Base-by-base conservation (phyloP, 345 rosid species). In the Eucalyptus curtisii region DNA sequence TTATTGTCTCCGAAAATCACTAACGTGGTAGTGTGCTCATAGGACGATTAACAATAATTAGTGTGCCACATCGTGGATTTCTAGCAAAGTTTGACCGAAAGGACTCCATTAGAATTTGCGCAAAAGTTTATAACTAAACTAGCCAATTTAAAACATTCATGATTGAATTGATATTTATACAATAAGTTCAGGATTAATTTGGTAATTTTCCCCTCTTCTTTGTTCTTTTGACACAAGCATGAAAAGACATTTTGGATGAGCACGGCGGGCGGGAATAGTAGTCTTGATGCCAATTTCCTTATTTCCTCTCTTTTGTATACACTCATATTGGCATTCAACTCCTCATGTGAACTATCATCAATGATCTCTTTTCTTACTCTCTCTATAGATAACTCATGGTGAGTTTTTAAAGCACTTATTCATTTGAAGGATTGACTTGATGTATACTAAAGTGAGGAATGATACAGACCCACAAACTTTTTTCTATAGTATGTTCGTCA, bases 11-110 rank as follows among this genome's bases (percentile, higher is more conserved):
- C 0, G 3, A n/a, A 30, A 64, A 64, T 12, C 16, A 55, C 33
- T 61, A 5, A 61, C 0, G 0, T 1, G 14, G 7, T 1, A 1
- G 3, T n/a, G 33, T 64, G 37, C 5, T 31, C 2, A 2, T n/a
- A 64, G 8, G 37, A 55, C 2, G 1, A 24, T 55, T 20, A 9
- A 24, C 30, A 4, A 55, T 55, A 24, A 55, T 20, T 55, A 55
- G 0, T 22, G 25, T 24, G 61, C 13, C 30, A 55, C 30, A 55
- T 2, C 0, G 3, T 55, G 30, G 27, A 22, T 55, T 55, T 8
- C 27, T 55, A 22, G 13, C 61, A 55, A 55, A 55, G 27, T 8
- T 55, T 55, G 61, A 55, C 3, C 3, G 2, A 9, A 66, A 31
- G 79, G 40, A 15, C 40, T 16, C 3, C 1, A 66, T 4, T 66